A percentile compares a stretch with the other conserved stretches of the same genome.
Evolutionary conservation across 257 asterid genomes (phyloP).

Genomic region (Solanum ahanhuiri): DNA sequence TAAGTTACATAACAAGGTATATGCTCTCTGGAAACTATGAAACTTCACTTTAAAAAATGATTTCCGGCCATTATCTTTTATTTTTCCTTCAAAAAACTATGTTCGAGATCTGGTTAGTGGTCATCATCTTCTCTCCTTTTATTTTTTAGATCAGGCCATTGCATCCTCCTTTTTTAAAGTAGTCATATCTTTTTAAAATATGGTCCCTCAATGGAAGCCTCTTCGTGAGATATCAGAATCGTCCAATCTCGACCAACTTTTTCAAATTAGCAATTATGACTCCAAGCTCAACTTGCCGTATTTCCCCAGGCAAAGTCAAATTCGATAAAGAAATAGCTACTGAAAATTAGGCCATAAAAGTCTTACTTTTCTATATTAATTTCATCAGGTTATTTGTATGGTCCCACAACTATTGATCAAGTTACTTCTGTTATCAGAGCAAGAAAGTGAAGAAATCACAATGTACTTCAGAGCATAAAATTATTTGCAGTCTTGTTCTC

Average conservation of each 20-base stretch:
- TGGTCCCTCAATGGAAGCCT: not conserved
- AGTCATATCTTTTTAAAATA: not conserved
- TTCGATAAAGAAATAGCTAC: not conserved
- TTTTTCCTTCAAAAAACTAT: not conserved
- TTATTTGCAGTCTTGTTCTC: not conserved
- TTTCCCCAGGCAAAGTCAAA: not conserved
- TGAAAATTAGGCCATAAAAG: not conserved
- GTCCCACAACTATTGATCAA: not conserved
- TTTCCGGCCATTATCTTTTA: not conserved
- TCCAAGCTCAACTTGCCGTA: not conserved
- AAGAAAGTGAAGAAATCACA: not conserved
- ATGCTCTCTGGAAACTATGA: not conserved
- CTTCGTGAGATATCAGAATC: not conserved
- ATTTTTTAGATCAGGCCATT: not conserved
- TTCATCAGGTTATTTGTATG: not conserved
- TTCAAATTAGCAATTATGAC: not conserved
- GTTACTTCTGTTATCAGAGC: not conserved
- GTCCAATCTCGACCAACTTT: not conserved
- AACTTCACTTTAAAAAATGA: not conserved
- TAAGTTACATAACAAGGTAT: not conserved
- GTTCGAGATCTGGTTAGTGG: not conserved
- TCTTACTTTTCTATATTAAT: not conserved
- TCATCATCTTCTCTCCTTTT: not conserved
- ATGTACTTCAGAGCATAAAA: not conserved
- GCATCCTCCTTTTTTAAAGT: not conserved